Conservation (phyloP, 768 basidiomycete genomes). For the Mycena indigotica region DNA sequence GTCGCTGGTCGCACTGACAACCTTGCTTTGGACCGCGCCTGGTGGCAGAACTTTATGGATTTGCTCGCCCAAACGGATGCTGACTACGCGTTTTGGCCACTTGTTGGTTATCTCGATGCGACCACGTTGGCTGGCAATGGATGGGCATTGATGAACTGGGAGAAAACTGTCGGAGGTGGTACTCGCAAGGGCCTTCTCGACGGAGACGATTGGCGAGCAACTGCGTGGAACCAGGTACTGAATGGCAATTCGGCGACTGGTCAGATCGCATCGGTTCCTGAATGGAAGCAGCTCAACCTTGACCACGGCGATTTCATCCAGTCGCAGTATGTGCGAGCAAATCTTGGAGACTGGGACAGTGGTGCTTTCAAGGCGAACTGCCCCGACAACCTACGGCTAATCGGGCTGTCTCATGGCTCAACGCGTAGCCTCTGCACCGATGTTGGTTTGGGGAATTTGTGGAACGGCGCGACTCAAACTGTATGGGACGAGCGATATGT, state of each 20-base stretch:
- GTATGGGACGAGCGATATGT: slow-evolving; percentile 18
- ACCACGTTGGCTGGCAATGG: slow-evolving; percentile 13
- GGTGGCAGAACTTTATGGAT: slow-evolving; percentile 18
- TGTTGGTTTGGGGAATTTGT: slow-evolving; percentile 7
- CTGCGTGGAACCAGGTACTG: slow-evolving; percentile 14
- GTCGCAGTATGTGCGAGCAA: slow-evolving; percentile 4
- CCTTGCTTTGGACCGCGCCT: background rate
- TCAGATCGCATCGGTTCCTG: background rate
- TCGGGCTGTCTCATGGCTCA: slow-evolving; percentile 15
- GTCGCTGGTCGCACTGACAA: slow-evolving; percentile 6
- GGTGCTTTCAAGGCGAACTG: slow-evolving; percentile 19
- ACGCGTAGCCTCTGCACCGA: slow-evolving; percentile 21
- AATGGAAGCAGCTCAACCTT: slow-evolving; percentile 18
- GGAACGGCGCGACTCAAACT: slow-evolving; percentile 7
- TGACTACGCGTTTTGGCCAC: background rate
- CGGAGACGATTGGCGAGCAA: slow-evolving; percentile 20
- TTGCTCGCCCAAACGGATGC: slow-evolving; percentile 2
- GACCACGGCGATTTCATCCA: slow-evolving; percentile 21
- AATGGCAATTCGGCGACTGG: background rate
- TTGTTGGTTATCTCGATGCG: slow-evolving; percentile 15
- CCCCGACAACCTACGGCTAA: slow-evolving; percentile 19
- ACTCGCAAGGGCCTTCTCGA: slow-evolving; percentile 12
- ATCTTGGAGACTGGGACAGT: slow-evolving; percentile 20
- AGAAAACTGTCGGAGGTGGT: background rate
- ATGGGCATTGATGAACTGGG: slow-evolving; percentile 24